Evolutionary conservation across 164 flowering plant genomes (phyloP).

Genomic region (Akebia trifoliata): DNA sequence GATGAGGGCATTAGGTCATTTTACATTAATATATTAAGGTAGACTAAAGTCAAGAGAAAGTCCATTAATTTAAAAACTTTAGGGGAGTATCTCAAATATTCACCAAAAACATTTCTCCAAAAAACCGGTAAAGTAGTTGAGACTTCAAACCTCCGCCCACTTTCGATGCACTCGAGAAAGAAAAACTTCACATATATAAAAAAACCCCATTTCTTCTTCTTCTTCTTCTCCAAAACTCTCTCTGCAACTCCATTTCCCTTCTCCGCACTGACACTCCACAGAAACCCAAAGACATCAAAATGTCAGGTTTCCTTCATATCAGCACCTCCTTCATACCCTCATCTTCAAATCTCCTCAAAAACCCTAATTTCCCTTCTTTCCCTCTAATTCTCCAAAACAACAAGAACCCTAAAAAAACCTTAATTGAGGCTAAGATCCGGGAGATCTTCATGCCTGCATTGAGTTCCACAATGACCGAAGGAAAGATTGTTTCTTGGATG

Average conservation of each 20-base stretch:
- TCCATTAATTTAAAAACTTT: no score
- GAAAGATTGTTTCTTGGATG: slow-evolving; percentile 89
- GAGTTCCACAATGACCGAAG: slow-evolving; percentile 98
- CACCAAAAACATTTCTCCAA: no score
- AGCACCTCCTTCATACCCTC: slow-evolving; percentile 53
- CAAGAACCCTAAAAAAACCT: not conserved
- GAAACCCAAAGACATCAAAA: slow-evolving; percentile 4
- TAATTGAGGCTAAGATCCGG: slow-evolving; percentile 70
- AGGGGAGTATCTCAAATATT: no score
- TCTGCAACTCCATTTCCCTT: not conserved
- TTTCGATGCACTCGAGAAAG: slow-evolving; percentile 45
- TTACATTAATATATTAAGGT: no score
- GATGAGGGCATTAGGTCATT: no score
- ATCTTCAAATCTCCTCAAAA: slow-evolving; percentile 28
- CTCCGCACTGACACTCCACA: not conserved
- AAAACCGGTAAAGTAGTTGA: slow-evolving; percentile 28
- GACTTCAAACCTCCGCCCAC: slow-evolving; percentile 42
- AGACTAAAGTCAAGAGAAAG: no score
- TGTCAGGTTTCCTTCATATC: slow-evolving; percentile 50
- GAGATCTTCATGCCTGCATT: slow-evolving; percentile 99
- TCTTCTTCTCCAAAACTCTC: not conserved
- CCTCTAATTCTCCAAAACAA: not conserved
- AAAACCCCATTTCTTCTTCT: not conserved
- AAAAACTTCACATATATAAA: not conserved
- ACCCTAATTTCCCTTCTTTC: slow-evolving; percentile 5